Percentiles rank a stretch among this genome's conserved stretches.
These are phyloP conservation scores for Cercospora nicotianae DNA, from an alignment of 2,329 filamentous ascomycete genomes.

Conservation along the genomic window DNA sequence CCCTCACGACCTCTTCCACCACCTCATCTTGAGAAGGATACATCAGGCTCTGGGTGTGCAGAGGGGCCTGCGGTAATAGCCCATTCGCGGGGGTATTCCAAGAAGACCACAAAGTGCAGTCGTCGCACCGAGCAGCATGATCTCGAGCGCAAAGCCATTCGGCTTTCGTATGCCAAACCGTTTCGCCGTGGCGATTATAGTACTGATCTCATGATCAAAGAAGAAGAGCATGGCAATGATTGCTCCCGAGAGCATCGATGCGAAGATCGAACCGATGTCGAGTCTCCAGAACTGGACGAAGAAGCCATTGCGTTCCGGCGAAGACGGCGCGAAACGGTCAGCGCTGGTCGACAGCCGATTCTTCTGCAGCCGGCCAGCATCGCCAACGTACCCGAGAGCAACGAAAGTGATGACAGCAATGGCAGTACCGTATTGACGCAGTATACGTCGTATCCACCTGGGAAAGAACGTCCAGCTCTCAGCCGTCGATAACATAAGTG, in stretches of 20 bases:
- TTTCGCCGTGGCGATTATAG: conserved; percentile 65
- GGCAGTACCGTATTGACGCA: conserved; percentile 65
- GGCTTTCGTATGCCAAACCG: conserved; percentile 63
- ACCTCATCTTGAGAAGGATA: conserved; percentile 47
- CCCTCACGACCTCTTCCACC: conserved; percentile 44
- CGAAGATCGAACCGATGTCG: conserved; percentile 59
- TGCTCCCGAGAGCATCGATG: conserved; percentile 60
- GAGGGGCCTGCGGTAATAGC: conserved; percentile 63
- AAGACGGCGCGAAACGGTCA: conserved; percentile 4
- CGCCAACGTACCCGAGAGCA: conserved; percentile 61
- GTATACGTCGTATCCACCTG: conserved; percentile 60
- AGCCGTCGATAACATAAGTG: conserved; percentile 62
- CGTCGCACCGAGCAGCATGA: conserved; percentile 62
- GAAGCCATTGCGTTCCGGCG: conserved; percentile 56
- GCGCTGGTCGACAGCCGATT: conserved; percentile 24
- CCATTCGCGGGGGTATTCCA: conserved; percentile 69
- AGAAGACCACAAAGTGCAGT: conserved; percentile 65
- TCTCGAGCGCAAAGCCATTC: conserved; percentile 65
- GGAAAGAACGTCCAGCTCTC: conserved; percentile 52
- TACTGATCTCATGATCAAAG: conserved; percentile 69
- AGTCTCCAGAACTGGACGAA: conserved; percentile 65
- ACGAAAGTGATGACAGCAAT: conserved; percentile 67
- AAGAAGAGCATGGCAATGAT: conserved; percentile 68
- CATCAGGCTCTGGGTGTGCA: conserved; percentile 65
- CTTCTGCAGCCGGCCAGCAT: conserved; percentile 60